These are phyloP conservation scores for Lactarius pseudohatsudake DNA, from an alignment of 768 basidiomycete species.

Conservation along the genomic window DNA sequence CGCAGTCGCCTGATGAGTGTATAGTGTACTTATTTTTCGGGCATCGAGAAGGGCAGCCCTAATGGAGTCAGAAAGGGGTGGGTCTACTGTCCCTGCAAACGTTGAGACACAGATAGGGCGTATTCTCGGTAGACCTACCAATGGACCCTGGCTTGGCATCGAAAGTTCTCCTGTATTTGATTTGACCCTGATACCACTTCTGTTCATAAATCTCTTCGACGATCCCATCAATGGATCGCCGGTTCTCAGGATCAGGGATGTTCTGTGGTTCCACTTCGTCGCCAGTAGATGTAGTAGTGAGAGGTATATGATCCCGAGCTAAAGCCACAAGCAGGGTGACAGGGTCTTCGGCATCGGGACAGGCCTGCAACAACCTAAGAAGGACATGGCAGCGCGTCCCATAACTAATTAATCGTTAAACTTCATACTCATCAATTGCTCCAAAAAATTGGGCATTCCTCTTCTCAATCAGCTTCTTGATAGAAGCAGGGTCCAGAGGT, in stretches of 20 bases:
- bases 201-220: slow-evolving; percentile 57
- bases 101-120: slow-evolving; percentile 1
- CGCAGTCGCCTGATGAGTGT: slow-evolving; percentile 68
- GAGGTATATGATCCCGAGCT: slow-evolving; percentile 68
- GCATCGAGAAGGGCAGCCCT: slow-evolving; percentile 53
- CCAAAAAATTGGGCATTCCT: slow-evolving; percentile 38
- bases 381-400: neutral
- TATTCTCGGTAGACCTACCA: slow-evolving; percentile 41
- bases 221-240: slow-evolving; percentile 58
- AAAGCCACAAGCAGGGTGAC: slow-evolving; percentile 62
- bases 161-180: slow-evolving; percentile 55
- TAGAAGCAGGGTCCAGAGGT: slow-evolving; percentile 17
- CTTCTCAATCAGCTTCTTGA: slow-evolving; percentile 24
- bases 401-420: slow-evolving; percentile 35
- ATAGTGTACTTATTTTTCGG: slow-evolving; percentile 63
- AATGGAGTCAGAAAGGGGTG: slow-evolving; percentile 59
- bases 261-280: slow-evolving; percentile 19
- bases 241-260: slow-evolving; percentile 44
- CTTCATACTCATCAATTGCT: slow-evolving; percentile 49
- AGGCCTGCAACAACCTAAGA: slow-evolving; percentile 58
- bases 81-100: slow-evolving; percentile 47
- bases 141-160: slow-evolving; percentile 51
- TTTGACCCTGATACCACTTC: slow-evolving; percentile 71
- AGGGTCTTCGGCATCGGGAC: slow-evolving; percentile 56
- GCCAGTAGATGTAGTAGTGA: slow-evolving; percentile 52